Conservation (phyloP, 352 stramenopile species). For the Phytophthora europaea region DNA sequence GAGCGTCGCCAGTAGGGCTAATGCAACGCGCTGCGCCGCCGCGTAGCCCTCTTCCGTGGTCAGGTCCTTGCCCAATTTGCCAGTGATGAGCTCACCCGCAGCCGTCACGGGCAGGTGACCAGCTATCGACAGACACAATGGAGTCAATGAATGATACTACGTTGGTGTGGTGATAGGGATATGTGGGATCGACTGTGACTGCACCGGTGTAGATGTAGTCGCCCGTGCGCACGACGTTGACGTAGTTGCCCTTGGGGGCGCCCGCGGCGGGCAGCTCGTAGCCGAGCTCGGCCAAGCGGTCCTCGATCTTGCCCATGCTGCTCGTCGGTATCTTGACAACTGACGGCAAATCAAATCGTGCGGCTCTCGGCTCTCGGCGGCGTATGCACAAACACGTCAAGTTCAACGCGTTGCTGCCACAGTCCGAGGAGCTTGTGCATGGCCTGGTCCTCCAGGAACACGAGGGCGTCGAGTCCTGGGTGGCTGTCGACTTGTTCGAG, state of each 20-base stretch:
- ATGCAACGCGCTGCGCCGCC: slow-evolving; percentile 85
- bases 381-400: slow-evolving; percentile 6
- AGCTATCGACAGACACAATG: slow-evolving; percentile 37
- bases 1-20: slow-evolving; percentile 93
- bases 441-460: slow-evolving; percentile 1
- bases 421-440: slow-evolving; percentile 1
- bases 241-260: slow-evolving; percentile 92
- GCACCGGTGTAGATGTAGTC: slow-evolving; percentile 89
- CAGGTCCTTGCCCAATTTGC: slow-evolving; percentile 81
- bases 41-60: slow-evolving; percentile 92
- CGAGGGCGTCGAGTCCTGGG: slow-evolving; percentile 11
- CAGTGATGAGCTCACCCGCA: slow-evolving; percentile 77
- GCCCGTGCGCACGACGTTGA: slow-evolving; percentile 77
- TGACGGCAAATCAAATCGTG: slow-evolving; percentile 11
- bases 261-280: slow-evolving; percentile 81
- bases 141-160: slow-evolving; percentile 7
- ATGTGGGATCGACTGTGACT: not conserved
- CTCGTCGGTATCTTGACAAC: slow-evolving; percentile 20
- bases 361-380: slow-evolving; percentile 1
- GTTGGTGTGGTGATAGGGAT: slow-evolving; percentile 1
- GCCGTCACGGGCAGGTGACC: slow-evolving; percentile 80
- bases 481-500: slow-evolving; percentile 4
- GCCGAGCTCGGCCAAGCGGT: slow-evolving; percentile 65
- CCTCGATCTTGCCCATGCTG: slow-evolving; percentile 68
- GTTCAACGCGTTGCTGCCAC: slow-evolving; percentile 3